These are phyloP conservation scores for Hamamelis virginiana DNA, from an alignment of 164 flowering plant genomes.

Conservation along the genomic window DNA sequence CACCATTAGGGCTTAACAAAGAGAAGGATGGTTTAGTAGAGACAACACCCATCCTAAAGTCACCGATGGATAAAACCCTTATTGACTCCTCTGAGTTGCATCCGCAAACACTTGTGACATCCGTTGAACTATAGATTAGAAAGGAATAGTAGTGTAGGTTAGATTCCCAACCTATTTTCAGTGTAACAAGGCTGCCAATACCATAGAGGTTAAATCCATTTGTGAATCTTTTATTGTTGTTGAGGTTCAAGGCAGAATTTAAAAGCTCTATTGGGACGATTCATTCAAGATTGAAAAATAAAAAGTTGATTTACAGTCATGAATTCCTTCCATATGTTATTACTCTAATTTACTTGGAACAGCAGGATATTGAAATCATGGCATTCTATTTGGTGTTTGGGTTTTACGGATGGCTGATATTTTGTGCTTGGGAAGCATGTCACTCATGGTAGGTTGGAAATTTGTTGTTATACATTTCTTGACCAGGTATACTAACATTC, in stretches of 20 bases:
- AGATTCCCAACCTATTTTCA: slow-evolving; percentile 6
- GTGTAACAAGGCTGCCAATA: slow-evolving; percentile 12
- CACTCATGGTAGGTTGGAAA: neutral
- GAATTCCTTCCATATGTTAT: neutral
- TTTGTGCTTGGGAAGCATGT: neutral
- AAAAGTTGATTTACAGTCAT: slow-evolving; percentile 5
- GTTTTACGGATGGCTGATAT: neutral
- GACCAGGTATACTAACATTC: neutral
- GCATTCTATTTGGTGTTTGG: neutral
- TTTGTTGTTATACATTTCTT: neutral
- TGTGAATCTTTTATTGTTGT: slow-evolving; percentile 15
- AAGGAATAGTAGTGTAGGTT: slow-evolving; percentile 11
- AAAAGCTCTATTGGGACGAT: slow-evolving; percentile 7
- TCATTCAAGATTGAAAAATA: slow-evolving; percentile 17
- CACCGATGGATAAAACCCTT: neutral
- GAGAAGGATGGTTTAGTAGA: slow-evolving; percentile 1
- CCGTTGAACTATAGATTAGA: slow-evolving; percentile 11
- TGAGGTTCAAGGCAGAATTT: slow-evolving; percentile 9
- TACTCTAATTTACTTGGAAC: neutral
- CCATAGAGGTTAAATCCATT: slow-evolving; percentile 11
- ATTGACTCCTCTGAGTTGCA: slow-evolving; percentile 9
- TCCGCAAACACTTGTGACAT: slow-evolving; percentile 4
- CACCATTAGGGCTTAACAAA: neutral
- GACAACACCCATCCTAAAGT: neutral
- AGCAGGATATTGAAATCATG: neutral